A percentile compares a stretch with the other conserved stretches of the same genome.
Evolutionary conservation across 768 basidiomycete genomes (phyloP).

Genomic region (Ramaria rubella): DNA sequence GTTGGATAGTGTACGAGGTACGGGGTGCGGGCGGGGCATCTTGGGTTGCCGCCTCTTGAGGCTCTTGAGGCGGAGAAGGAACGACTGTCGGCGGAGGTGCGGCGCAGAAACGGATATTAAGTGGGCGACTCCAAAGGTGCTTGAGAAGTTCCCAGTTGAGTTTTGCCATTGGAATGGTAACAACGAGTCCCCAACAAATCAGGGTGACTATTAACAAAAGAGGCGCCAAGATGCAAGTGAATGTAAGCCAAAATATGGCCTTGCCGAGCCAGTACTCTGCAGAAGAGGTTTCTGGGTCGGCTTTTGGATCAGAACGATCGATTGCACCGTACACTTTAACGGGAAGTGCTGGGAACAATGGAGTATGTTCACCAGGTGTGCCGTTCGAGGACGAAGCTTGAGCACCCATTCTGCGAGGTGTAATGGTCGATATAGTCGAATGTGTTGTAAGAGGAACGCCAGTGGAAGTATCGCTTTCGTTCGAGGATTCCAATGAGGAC

Average conservation of each 20-base stretch:
- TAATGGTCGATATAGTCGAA: constrained; percentile 39
- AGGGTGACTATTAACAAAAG: constrained; percentile 82
- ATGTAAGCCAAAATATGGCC: constrained; percentile 73
- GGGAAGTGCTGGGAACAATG: constrained; percentile 26
- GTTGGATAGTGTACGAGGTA: constrained; percentile 55
- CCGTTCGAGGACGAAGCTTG: constrained; percentile 38
- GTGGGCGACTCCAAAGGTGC: constrained; percentile 71
- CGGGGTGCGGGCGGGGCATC: constrained; percentile 16
- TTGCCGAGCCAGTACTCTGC: constrained; percentile 54
- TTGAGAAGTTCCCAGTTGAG: constrained; percentile 92
- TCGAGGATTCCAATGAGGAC: constrained; percentile 12
- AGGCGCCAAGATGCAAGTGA: constrained; percentile 77
- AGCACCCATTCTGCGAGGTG: constrained; percentile 27
- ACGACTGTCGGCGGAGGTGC: constrained; percentile 71
- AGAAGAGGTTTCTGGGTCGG: constrained; percentile 13
- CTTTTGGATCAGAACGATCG: neutral
- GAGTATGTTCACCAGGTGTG: constrained; percentile 20
- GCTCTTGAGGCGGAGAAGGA: constrained; percentile 23
- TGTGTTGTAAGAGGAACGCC: constrained; percentile 37
- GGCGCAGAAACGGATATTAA: constrained; percentile 85
- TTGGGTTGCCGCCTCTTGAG: constrained; percentile 13
- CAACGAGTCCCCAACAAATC: constrained; percentile 90
- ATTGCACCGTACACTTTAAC: constrained; percentile 70
- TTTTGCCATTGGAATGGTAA: constrained; percentile 98
- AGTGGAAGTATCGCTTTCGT: constrained; percentile 14